These are phyloP conservation scores for Mortierella sp. DNA, from an alignment of 371 early-diverging fungal species.

Conservation along the genomic window DNA sequence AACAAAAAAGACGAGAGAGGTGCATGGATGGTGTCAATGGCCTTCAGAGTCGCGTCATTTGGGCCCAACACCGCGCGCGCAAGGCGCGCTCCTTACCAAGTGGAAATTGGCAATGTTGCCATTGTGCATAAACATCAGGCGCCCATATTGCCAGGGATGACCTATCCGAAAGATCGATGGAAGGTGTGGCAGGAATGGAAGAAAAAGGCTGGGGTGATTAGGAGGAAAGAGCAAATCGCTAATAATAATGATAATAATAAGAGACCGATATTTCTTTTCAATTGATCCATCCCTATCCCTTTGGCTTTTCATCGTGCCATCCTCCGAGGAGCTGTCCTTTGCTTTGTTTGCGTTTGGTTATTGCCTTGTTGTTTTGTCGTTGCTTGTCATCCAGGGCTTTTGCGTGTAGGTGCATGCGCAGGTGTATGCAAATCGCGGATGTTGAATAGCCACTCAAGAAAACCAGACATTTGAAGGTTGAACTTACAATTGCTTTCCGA, in stretches of 20 bases:
- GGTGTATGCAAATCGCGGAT: neutral
- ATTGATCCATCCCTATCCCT: neutral
- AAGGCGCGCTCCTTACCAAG: slow-evolving; percentile 59
- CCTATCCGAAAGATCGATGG: slow-evolving; percentile 31
- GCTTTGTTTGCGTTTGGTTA: neutral
- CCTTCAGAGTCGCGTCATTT: slow-evolving; percentile 35
- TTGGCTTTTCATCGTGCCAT: neutral
- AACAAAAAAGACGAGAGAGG: slow-evolving; percentile 12
- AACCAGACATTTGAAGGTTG: neutral
- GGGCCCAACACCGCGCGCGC: neutral
- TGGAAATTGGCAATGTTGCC: slow-evolving; percentile 82
- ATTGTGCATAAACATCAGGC: slow-evolving; percentile 94
- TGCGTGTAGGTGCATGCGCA: neutral
- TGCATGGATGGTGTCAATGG: slow-evolving; percentile 55
- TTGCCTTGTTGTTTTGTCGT: neutral
- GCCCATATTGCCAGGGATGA: slow-evolving; percentile 82
- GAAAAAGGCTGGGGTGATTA: neutral
- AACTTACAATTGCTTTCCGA: slow-evolving; percentile 85
- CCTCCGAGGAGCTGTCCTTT: neutral
- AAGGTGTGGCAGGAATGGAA: neutral
- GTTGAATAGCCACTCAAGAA: neutral
- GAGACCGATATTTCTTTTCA: neutral
- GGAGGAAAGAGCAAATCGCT: neutral
- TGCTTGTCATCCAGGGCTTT: neutral
- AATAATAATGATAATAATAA: neutral